Evolutionary conservation across 768 basidiomycete species (phyloP).

Genomic region (Collybia mongolica): DNA sequence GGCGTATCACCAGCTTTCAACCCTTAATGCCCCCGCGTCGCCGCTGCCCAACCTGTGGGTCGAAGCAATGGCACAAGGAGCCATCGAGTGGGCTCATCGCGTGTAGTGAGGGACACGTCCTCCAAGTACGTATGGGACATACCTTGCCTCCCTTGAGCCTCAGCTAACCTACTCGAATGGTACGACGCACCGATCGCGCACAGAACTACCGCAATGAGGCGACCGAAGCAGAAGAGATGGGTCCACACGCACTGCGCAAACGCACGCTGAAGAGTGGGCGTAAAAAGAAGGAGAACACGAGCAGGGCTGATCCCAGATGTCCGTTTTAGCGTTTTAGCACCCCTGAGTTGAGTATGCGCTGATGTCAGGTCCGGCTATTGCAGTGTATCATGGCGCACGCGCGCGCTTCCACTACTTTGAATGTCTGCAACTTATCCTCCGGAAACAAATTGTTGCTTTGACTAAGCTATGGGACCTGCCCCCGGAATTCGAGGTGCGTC

Average conservation of each 20-base stretch:
- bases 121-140: constrained; percentile 55
- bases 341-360: neutral
- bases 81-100: constrained; percentile 76
- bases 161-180: neutral
- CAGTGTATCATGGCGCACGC: constrained; percentile 84
- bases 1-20: too few species aligned
- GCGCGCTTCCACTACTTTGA: constrained; percentile 82
- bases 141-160: constrained; percentile 2
- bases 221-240: constrained; percentile 62
- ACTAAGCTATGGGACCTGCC: constrained; percentile 69
- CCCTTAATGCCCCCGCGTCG: constrained; percentile 58
- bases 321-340: constrained; percentile 10
- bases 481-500: constrained; percentile 69
- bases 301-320: constrained; percentile 62
- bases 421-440: constrained; percentile 77
- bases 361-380: neutral
- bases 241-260: constrained; percentile 63
- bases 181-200: neutral
- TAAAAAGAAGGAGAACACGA: constrained; percentile 48
- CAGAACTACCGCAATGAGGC: constrained; percentile 86
- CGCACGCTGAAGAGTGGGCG: constrained; percentile 59
- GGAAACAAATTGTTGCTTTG: constrained; percentile 71
- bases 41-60: constrained; percentile 78
- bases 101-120: constrained; percentile 89
- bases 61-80: constrained; percentile 87